Evolutionary conservation across 192 early-diverging fungal species (phyloP).

Genomic region (Podochytrium sp.): DNA sequence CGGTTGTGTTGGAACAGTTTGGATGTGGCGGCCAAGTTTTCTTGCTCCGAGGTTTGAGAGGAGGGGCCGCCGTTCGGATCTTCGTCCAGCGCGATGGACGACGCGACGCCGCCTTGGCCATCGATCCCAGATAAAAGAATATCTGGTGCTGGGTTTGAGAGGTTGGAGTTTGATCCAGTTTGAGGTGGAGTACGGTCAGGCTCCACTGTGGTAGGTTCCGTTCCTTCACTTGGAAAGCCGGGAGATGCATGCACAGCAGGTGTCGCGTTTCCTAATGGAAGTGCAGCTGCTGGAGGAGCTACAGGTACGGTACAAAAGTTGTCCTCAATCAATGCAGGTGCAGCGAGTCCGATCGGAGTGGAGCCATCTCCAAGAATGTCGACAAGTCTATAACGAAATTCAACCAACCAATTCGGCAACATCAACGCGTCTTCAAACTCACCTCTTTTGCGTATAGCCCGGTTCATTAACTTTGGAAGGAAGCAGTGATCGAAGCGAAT

Average conservation of each 20-base stretch:
- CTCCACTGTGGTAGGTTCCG: not conserved
- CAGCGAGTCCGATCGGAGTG: constrained; percentile 5
- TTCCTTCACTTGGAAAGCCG: not conserved
- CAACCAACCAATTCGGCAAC: too few species aligned
- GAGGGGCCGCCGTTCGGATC: not conserved
- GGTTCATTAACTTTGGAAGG: constrained; percentile 9
- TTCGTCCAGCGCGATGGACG: constrained; percentile 4
- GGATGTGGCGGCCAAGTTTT: constrained; percentile 41
- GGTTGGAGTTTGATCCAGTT: not conserved
- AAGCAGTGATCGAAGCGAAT: constrained; percentile 8
- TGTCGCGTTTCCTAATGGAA: not conserved
- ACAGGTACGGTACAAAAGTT: not conserved
- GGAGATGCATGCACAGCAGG: not conserved
- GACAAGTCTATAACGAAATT: not conserved
- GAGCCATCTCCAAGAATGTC: constrained; percentile 12
- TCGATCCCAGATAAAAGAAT: constrained; percentile 25
- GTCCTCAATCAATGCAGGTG: constrained; percentile 24
- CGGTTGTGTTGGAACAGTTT: constrained; percentile 58
- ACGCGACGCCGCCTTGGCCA: not conserved
- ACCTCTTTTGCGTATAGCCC: constrained; percentile 4
- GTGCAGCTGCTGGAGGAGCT: not conserved
- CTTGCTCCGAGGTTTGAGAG: constrained; percentile 39
- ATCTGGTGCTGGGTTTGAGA: not conserved
- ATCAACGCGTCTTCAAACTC: not conserved
- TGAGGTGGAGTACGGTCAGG: not conserved